A percentile compares a stretch with the other conserved stretches of the same genome.
Conservation (phyloP, 495 filamentous ascomycete species). For the Annulohypoxylon moriforme region DNA sequence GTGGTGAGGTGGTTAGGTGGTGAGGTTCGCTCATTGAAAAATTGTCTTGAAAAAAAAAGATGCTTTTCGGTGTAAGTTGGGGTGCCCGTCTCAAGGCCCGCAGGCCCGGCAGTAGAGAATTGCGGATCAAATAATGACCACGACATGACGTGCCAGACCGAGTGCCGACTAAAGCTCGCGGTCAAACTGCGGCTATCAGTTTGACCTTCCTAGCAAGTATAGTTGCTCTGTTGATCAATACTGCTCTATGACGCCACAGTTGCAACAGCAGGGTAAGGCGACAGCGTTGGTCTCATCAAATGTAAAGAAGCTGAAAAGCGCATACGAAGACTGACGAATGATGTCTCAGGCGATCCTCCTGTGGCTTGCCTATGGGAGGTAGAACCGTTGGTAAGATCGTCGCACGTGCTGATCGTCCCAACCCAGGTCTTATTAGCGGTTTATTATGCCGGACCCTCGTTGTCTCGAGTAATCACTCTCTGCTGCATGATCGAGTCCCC, state of each 20-base stretch:
- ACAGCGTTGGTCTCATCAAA: conserved; percentile 20
- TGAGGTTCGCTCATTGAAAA: too few relatives aligned
- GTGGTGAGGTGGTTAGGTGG: neutral
- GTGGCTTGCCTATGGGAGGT: conserved; percentile 33
- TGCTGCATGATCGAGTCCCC: conserved; percentile 35
- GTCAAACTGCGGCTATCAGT: conserved; percentile 14
- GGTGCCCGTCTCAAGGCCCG: neutral
- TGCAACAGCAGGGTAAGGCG: conserved; percentile 29
- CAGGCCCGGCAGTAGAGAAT: conserved; percentile 6
- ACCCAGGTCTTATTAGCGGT: conserved; percentile 42
- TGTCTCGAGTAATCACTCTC: conserved; percentile 25
- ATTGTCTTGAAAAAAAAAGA: too few relatives aligned
- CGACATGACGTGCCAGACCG: conserved; percentile 20
- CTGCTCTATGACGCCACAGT: conserved; percentile 43
- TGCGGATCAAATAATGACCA: conserved; percentile 26
- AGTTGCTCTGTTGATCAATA: conserved; percentile 32
- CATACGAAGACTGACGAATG: conserved; percentile 33
- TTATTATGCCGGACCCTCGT: conserved; percentile 41
- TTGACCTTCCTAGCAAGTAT: conserved; percentile 41
- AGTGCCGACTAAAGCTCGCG: conserved; percentile 15
- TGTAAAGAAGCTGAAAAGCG: conserved; percentile 41
- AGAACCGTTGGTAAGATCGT: conserved; percentile 45
- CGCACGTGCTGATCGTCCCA: conserved; percentile 46
- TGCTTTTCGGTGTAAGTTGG: conserved; percentile 7
- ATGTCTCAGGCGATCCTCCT: conserved; percentile 25